phyloP scores from a whole-genome alignment of 176 grass and related monocot species.

The Oropetium thomaeum region DNA sequence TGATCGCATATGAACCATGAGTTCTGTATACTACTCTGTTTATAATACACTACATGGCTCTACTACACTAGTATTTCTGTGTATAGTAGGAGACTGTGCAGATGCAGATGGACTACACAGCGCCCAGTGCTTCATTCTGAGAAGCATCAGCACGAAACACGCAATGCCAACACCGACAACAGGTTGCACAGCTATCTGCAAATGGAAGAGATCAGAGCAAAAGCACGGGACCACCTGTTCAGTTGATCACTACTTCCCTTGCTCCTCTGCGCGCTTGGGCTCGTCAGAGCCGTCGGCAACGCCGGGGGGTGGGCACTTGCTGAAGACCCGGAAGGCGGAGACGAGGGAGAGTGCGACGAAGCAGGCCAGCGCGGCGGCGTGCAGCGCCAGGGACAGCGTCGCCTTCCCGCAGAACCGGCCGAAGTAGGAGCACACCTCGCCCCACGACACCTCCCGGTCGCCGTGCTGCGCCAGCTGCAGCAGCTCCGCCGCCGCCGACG shows the following conservation, averaged over 20 bases:
- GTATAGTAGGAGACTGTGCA: not conserved
- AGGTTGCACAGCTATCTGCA: not conserved
- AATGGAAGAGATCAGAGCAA: no score
- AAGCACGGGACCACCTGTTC: no score
- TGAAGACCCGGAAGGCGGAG: conserved; percentile 69
- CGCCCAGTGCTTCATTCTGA: not conserved
- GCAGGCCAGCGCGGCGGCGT: conserved; percentile 63
- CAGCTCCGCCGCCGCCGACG: conserved; percentile 72
- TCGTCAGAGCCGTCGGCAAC: no score
- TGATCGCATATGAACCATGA: not conserved
- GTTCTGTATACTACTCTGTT: not conserved
- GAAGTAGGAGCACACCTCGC: conserved; percentile 95
- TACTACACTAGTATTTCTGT: not conserved
- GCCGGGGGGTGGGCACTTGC: conserved; percentile 45
- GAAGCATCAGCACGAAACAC: not conserved
- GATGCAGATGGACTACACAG: not conserved
- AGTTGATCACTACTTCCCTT: not conserved
- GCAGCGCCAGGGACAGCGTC: conserved; percentile 64
- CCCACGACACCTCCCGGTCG: conserved; percentile 69
- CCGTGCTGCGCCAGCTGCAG: conserved; percentile 66
- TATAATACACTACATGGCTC: not conserved
- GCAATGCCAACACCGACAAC: not conserved
- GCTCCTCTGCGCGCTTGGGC: conserved; percentile 27
- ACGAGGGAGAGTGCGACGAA: conserved; percentile 68
- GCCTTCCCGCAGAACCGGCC: conserved; percentile 68